phyloP scores from a whole-genome alignment of 345 rosid species.

The Populus nigra region DNA sequence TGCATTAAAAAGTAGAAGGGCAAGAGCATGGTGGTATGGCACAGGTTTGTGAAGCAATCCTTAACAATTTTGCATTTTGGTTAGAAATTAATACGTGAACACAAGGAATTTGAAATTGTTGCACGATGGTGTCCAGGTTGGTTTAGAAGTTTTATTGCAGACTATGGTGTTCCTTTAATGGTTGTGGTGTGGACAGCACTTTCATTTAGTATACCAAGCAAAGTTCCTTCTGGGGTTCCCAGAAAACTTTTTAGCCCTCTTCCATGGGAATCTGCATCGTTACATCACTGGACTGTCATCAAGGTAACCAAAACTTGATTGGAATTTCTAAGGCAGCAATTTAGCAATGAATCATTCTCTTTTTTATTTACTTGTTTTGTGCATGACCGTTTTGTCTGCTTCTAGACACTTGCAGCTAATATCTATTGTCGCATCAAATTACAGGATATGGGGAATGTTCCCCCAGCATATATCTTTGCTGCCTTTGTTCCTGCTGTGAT shows the following conservation, averaged over 20 bases:
- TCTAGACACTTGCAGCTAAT: too few species aligned
- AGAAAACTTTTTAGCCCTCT: conserved; percentile 76
- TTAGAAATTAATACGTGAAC: neutral
- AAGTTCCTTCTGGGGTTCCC: conserved; percentile 70
- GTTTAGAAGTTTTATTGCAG: conserved; percentile 64
- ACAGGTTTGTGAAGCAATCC: conserved; percentile 41
- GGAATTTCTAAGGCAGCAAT: too few species aligned
- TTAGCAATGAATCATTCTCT: neutral
- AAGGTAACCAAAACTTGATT: conserved; percentile 36
- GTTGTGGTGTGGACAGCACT: conserved; percentile 75
- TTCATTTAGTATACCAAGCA: conserved; percentile 44
- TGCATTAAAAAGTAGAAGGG: conserved; percentile 70
- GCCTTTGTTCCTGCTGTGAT: conserved; percentile 75
- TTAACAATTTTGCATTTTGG: neutral
- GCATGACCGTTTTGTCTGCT: neutral
- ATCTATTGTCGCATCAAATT: neutral
- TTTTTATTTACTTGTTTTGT: neutral
- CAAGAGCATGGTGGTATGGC: conserved; percentile 73
- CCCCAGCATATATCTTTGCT: conserved; percentile 56
- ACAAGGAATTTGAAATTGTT: neutral
- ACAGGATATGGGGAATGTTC: conserved; percentile 76
- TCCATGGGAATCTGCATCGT: conserved; percentile 60
- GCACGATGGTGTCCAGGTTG: conserved; percentile 33
- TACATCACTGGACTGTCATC: conserved; percentile 69
- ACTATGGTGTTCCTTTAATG: conserved; percentile 86